Conservation (phyloP, 768 basidiomycete species). For the Termitomyces sp. region DNA sequence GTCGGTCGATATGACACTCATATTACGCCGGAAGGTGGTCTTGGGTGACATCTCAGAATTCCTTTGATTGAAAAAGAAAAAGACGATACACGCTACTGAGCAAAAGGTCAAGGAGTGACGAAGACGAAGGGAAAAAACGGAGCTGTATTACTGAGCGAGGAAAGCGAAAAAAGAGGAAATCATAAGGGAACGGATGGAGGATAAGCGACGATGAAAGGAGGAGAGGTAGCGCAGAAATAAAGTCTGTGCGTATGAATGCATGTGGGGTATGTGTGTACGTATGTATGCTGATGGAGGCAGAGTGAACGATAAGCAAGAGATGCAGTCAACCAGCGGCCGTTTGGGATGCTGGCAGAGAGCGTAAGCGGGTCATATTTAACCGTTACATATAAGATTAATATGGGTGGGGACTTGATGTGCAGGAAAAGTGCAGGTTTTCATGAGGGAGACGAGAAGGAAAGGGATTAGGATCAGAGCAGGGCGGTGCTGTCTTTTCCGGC, state of each 20-base stretch:
- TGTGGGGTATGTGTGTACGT: not conserved
- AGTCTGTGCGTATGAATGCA: not conserved
- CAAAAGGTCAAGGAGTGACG: not conserved
- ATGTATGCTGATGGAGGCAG: not conserved
- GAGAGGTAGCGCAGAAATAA: not conserved
- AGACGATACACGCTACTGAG: not conserved
- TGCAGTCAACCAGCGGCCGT: not conserved
- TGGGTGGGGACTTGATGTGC: not conserved
- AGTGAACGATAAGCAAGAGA: not conserved
- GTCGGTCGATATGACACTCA: no score
- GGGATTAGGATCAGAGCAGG: slow-evolving; percentile 23
- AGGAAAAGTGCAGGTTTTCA: not conserved
- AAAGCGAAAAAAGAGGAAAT: not conserved
- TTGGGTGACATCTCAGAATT: not conserved
- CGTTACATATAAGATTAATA: slow-evolving; percentile 6
- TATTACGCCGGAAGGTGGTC: no score
- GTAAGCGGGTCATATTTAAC: slow-evolving; percentile 1
- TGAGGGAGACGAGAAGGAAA: not conserved
- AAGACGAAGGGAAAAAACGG: not conserved
- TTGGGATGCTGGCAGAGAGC: not conserved
- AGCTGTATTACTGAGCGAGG: not conserved
- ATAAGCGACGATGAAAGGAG: not conserved
- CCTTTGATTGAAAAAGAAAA: not conserved
- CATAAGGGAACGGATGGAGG: not conserved
- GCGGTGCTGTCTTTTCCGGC: slow-evolving; percentile 56